These are phyloP conservation scores for Kuraishia molischiana DNA, from an alignment of 805 yeast genomes.

Conservation along the genomic window DNA sequence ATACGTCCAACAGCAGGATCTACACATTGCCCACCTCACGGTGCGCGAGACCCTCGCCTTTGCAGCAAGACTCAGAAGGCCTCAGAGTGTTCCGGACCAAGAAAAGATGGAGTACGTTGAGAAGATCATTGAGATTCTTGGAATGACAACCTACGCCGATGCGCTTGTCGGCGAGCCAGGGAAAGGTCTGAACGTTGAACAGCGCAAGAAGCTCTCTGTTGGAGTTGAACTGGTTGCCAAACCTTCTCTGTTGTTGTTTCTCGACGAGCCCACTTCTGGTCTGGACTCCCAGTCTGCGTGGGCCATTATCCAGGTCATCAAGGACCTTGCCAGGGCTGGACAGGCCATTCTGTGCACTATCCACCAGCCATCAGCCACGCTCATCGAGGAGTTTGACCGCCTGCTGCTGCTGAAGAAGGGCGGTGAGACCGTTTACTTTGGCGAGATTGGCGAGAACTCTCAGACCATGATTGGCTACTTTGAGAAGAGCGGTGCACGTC, in stretches of 20 bases:
- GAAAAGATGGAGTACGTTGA: slow-evolving; percentile 36
- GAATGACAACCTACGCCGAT: slow-evolving; percentile 37
- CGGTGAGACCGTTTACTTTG: slow-evolving; percentile 44
- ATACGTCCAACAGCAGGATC: slow-evolving; percentile 47
- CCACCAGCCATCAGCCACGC: slow-evolving; percentile 38
- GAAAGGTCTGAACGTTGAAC: slow-evolving; percentile 43
- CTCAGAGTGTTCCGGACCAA: slow-evolving; percentile 25
- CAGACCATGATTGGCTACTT: slow-evolving; percentile 32
- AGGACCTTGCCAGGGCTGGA: slow-evolving; percentile 39
- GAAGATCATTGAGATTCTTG: slow-evolving; percentile 25
- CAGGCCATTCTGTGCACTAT: slow-evolving; percentile 53
- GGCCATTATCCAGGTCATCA: slow-evolving; percentile 44
- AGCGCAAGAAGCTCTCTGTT: slow-evolving; percentile 42
- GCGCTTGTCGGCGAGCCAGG: slow-evolving; percentile 39
- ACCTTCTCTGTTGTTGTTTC: slow-evolving; percentile 39
- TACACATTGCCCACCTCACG: slow-evolving; percentile 38
- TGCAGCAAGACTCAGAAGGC: slow-evolving; percentile 39
- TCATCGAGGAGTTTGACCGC: slow-evolving; percentile 33
- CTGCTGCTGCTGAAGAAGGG: slow-evolving; percentile 37
- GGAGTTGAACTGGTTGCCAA: slow-evolving; percentile 48
- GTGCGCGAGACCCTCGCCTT: slow-evolving; percentile 41
- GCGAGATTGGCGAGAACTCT: slow-evolving; percentile 40
- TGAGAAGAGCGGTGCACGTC: slow-evolving; percentile 49
- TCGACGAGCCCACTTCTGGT: slow-evolving; percentile 57
- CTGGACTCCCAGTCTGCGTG: slow-evolving; percentile 51